Percentiles rank a stretch among this genome's conserved stretches.
These are phyloP conservation scores for Aphanoascus verrucosus DNA, from an alignment of 2,329 filamentous ascomycete genomes.

Conservation along the genomic window DNA sequence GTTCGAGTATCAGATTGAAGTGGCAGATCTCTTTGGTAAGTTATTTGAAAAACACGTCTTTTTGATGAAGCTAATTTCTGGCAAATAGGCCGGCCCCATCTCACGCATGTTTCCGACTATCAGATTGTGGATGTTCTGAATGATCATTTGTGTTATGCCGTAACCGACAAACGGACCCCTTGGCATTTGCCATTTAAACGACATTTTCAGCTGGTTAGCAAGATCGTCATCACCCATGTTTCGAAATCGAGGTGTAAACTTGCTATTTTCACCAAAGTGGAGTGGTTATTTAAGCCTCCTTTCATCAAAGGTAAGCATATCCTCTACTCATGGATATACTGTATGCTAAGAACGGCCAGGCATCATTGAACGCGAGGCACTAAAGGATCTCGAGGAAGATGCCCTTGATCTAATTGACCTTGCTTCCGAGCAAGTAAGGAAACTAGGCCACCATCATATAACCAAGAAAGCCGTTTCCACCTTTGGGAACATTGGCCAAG, in stretches of 20 bases:
- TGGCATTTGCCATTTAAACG: conserved; percentile 80
- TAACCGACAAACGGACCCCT: conserved; percentile 52
- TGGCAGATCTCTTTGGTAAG: conserved; percentile 54
- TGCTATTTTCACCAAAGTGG: conserved; percentile 75
- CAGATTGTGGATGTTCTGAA: conserved; percentile 77
- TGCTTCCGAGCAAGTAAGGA: conserved; percentile 40
- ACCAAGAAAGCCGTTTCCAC: conserved; percentile 41
- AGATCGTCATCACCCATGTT: conserved; percentile 87
- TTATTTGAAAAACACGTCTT: neutral
- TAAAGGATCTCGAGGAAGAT: conserved; percentile 52
- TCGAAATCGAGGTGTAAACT: conserved; percentile 89
- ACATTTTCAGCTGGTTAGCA: conserved; percentile 71
- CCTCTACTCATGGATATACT: neutral
- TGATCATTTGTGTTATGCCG: conserved; percentile 62
- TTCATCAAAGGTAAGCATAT: conserved; percentile 34
- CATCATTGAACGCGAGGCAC: conserved; percentile 54
- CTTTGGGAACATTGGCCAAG: conserved; percentile 40
- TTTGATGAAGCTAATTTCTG: conserved; percentile 14
- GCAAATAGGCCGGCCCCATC: conserved; percentile 39
- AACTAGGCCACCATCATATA: conserved; percentile 36
- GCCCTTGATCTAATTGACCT: conserved; percentile 41
- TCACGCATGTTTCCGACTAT: conserved; percentile 60
- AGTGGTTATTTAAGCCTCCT: conserved; percentile 62
- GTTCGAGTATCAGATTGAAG: conserved; percentile 68
- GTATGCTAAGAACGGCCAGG: conserved; percentile 21